Base-by-base conservation (phyloP, 495 filamentous ascomycete species). In the Lasiosphaeris hirsuta region DNA sequence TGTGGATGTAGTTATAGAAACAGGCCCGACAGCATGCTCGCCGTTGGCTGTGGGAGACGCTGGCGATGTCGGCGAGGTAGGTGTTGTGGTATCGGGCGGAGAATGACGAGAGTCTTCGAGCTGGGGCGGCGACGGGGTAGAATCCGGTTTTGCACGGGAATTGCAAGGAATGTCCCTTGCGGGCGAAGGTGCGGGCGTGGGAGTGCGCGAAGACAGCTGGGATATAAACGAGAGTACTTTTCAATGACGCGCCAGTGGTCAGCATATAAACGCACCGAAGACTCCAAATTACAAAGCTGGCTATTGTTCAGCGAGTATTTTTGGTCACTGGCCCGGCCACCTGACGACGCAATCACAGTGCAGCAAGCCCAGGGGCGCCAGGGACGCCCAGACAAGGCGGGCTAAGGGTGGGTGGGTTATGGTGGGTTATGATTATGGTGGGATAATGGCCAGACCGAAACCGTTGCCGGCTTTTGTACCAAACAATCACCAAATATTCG, bases 221-320 rank as follows among this genome's bases (percentile, higher is more conserved):
- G 80, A 78, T 73, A 85, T 84, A 75, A 84, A 85, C 64, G 82
- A 85, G 41, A 79, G 68, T 23, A 85, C 82, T 85, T 60, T 65
- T 46, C 41, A 34, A 48, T 51, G 60, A 64, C 56, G 62, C 58
- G 58, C 57, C 54, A 60, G 19, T 61, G 46, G 62, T 67, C 65
- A 69, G 67, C 54, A 59, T 59, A 57, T 56, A 36, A 36, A 51
- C 6, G 30, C n/a, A 39, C 34, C 49, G n/a, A 50, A 50, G 23
- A 30, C 23, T 30, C 23, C 35, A 64, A 50, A 64, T 63, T 63
- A 44, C 48, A 51, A 33, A 18, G 38, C 39, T 15, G 47, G 37
- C 37, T 8, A 7, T 14, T 44, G 23, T 9, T 51, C 15, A 30
- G 13, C n/a, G 13, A 37, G 23, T 44, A 37, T 35, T 55, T 55